These are phyloP conservation scores for Aspergillus asperescens DNA, from an alignment of 495 filamentous ascomycete species.

Conservation along the genomic window DNA sequence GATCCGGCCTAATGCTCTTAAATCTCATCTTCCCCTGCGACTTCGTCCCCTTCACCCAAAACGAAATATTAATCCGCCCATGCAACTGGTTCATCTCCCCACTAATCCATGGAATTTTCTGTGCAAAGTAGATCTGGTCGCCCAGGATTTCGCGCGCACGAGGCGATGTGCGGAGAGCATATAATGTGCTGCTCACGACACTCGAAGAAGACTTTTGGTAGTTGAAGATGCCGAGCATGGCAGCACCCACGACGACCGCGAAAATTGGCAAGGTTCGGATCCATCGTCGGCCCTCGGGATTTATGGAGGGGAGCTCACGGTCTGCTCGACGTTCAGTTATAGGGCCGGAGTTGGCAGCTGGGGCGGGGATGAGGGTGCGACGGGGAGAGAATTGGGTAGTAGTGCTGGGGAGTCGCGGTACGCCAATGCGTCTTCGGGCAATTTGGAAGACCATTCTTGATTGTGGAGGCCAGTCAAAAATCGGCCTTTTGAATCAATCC, in stretches of 20 bases:
- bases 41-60: constrained; percentile 80
- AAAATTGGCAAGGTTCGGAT: constrained; percentile 54
- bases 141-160: constrained; percentile 71
- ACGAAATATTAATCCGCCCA: constrained; percentile 81
- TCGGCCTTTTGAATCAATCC: neutral
- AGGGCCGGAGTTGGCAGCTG: constrained; percentile 52
- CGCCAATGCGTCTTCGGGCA: constrained; percentile 18
- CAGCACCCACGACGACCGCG: constrained; percentile 52
- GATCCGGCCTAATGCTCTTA: constrained; percentile 63
- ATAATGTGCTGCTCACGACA: constrained; percentile 79
- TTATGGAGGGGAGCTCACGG: constrained; percentile 62
- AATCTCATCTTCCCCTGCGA: constrained; percentile 72
- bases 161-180: constrained; percentile 77
- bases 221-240: constrained; percentile 87
- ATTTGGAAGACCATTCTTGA: constrained; percentile 14
- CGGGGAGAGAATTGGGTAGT: constrained; percentile 21
- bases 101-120: constrained; percentile 86
- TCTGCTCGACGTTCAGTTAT: constrained; percentile 76
- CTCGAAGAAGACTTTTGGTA: constrained; percentile 87
- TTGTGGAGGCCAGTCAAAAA: neutral
- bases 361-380: constrained; percentile 46
- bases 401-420: constrained; percentile 12
- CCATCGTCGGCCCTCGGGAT: constrained; percentile 38
- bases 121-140: constrained; percentile 87
- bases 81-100: constrained; percentile 93